Percentiles rank a stretch among this genome's conserved stretches.
These are phyloP conservation scores for Linanthus parryae DNA, from an alignment of 148 eudicot species.

Conservation along the genomic window DNA sequence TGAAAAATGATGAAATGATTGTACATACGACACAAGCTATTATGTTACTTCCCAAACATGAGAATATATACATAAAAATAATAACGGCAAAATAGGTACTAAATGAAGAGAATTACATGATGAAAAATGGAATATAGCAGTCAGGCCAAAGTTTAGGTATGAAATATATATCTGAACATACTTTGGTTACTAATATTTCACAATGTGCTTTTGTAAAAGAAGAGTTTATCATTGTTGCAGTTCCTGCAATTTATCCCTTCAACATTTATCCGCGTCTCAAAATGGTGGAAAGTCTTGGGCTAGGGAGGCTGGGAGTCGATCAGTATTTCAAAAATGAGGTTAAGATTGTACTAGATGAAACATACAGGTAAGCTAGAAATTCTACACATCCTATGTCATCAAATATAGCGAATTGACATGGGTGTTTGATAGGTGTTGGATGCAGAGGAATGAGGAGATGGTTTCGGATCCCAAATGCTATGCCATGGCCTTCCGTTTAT, in stretches of 20 bases:
- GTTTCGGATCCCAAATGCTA: slow-evolving; percentile 5
- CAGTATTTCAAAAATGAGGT: slow-evolving; percentile 38
- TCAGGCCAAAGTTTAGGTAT: too few species aligned
- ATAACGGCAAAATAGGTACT: too few species aligned
- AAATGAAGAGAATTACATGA: too few species aligned
- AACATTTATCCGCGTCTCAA: slow-evolving; percentile 32
- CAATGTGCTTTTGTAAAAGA: too few species aligned
- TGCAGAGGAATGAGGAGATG: slow-evolving; percentile 7
- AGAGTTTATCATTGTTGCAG: slow-evolving; percentile 25
- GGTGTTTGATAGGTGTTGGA: slow-evolving; percentile 1
- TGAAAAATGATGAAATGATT: too few species aligned
- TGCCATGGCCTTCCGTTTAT: slow-evolving; percentile 12
- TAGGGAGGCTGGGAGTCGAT: slow-evolving; percentile 34
- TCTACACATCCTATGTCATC: neutral
- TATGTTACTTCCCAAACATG: too few species aligned
- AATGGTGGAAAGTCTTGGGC: slow-evolving; percentile 40
- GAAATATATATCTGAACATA: neutral
- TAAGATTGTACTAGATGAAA: slow-evolving; percentile 27
- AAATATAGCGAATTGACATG: neutral
- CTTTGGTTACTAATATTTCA: neutral
- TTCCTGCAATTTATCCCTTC: slow-evolving; percentile 39
- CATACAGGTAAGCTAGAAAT: slow-evolving; percentile 22
- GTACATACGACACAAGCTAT: too few species aligned
- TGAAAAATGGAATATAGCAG: too few species aligned
- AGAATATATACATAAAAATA: too few species aligned